Evolutionary conservation across 345 rosid species (phyloP).

Genomic region (Erodium maritimum): DNA sequence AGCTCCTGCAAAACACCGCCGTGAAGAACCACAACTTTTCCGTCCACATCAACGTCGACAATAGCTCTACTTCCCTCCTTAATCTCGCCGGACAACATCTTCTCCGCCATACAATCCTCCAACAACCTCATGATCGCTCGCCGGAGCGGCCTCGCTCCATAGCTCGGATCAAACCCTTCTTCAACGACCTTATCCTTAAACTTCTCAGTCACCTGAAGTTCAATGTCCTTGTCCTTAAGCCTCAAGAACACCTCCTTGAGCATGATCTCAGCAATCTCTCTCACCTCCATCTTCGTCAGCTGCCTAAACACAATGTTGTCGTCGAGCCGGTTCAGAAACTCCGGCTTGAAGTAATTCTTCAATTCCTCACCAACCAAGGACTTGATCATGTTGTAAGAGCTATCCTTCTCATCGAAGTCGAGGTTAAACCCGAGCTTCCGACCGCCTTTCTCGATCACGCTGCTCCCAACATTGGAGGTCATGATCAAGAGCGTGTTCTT

Average conservation of each 20-base stretch:
- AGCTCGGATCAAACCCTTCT: conserved; percentile 93
- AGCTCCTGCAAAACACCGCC: conserved; percentile 15
- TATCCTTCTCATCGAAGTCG: conserved; percentile 59
- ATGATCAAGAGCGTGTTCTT: conserved; percentile 49
- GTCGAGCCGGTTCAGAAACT: conserved; percentile 88
- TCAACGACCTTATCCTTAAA: conserved; percentile 84
- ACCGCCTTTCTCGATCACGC: conserved; percentile 36
- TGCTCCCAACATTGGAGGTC: conserved; percentile 50
- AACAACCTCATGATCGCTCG: conserved; percentile 91
- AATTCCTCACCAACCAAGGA: conserved; percentile 82
- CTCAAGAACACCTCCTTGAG: conserved; percentile 75
- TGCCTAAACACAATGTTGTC: conserved; percentile 97
- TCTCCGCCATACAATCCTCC: conserved; percentile 98
- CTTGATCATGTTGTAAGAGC: conserved; percentile 34
- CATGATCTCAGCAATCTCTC: conserved; percentile 91
- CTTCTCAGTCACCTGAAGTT: conserved; percentile 92
- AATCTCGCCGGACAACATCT: conserved; percentile 89
- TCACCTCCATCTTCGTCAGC: conserved; percentile 81
- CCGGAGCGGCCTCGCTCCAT: conserved; percentile 93
- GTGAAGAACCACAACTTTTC: conserved; percentile 71
- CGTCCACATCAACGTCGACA: conserved; percentile 73
- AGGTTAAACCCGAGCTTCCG: conserved; percentile 88
- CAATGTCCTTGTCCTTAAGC: conserved; percentile 63
- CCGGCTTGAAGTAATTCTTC: conserved; percentile 87
- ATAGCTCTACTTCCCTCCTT: conserved; percentile 91